phyloP scores from a whole-genome alignment of 768 basidiomycete genomes.

The Lyophyllum atratum region DNA sequence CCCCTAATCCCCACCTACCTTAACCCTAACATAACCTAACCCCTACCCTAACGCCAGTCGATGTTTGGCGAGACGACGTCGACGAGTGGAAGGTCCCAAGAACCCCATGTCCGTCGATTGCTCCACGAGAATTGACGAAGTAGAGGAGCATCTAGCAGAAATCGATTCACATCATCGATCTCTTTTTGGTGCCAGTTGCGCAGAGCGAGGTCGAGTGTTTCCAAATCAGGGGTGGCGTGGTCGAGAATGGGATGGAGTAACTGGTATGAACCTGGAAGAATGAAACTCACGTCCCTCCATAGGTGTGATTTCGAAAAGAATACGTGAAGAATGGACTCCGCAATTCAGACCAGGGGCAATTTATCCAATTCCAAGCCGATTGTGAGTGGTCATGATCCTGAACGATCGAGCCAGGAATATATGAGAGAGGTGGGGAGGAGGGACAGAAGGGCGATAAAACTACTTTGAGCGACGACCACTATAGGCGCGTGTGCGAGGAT shows the following conservation, averaged over 20 bases:
- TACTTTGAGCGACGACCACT: slow-evolving; percentile 3
- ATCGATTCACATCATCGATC: slow-evolving; percentile 9
- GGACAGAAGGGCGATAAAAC: slow-evolving; percentile 12
- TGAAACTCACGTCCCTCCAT: slow-evolving; percentile 20
- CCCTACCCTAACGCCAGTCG: too few species aligned
- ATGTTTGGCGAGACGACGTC: slow-evolving; percentile 12
- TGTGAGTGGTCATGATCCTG: slow-evolving; percentile 15
- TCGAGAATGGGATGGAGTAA: slow-evolving; percentile 12
- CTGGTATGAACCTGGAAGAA: slow-evolving; percentile 21
- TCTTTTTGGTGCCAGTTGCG: slow-evolving; percentile 21
- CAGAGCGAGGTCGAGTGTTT: slow-evolving; percentile 19
- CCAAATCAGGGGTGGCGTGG: slow-evolving; percentile 10
- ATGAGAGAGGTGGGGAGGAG: slow-evolving; percentile 12
- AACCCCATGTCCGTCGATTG: slow-evolving; percentile 19
- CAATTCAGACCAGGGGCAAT: slow-evolving; percentile 6
- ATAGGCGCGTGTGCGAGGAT: background rate
- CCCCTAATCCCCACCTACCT: too few species aligned
- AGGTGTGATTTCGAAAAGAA: slow-evolving; percentile 10
- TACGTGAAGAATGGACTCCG: slow-evolving; percentile 3
- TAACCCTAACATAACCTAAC: too few species aligned
- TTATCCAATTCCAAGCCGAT: slow-evolving; percentile 14
- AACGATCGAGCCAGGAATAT: slow-evolving; percentile 16
- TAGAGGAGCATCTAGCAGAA: slow-evolving; percentile 17
- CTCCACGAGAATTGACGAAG: slow-evolving; percentile 21
- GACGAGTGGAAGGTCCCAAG: slow-evolving; percentile 20